These are phyloP conservation scores for Graphilbum ipis-grandicollis DNA, from an alignment of 2,329 filamentous ascomycete genomes.

Conservation along the genomic window DNA sequence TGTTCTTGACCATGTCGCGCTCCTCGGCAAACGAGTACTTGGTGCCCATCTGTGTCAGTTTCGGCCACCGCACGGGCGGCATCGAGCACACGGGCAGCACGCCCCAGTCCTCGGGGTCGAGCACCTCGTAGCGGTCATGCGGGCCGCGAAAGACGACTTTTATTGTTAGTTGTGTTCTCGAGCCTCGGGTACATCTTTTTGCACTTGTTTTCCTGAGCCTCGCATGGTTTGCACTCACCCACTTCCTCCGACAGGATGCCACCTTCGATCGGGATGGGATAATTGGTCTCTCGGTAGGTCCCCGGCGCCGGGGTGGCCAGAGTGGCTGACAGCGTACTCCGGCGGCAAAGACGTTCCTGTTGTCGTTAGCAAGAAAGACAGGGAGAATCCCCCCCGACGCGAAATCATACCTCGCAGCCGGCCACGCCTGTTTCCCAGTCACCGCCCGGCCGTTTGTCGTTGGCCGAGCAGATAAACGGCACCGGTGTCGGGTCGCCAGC, in stretches of 20 bases:
- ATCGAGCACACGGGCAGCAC: conserved; percentile 58
- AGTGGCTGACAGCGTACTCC: conserved; percentile 56
- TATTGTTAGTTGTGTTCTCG: neutral
- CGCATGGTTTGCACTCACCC: conserved; percentile 28
- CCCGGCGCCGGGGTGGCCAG: conserved; percentile 42
- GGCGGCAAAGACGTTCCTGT: conserved; percentile 51
- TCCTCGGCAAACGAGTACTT: conserved; percentile 58
- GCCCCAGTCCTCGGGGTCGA: conserved; percentile 32
- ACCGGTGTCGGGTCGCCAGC: conserved; percentile 25
- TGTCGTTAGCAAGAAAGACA: neutral
- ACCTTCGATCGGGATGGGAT: conserved; percentile 53
- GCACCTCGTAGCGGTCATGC: conserved; percentile 44
- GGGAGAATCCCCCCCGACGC: neutral
- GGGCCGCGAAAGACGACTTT: conserved; percentile 55
- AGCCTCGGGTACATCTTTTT: too few species aligned
- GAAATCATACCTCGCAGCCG: conserved; percentile 30
- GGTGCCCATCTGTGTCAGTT: conserved; percentile 47
- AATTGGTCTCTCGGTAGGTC: conserved; percentile 32
- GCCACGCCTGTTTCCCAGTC: conserved; percentile 53
- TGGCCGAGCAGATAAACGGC: conserved; percentile 56
- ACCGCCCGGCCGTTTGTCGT: conserved; percentile 61
- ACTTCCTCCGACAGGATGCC: conserved; percentile 55
- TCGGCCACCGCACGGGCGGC: conserved; percentile 54
- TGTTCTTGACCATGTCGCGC: conserved; percentile 53
- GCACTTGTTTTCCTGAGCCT: too few species aligned